A percentile compares a stretch with the other conserved stretches of the same genome.
These are phyloP conservation scores for Kazachstania africana DNA, from an alignment of 805 yeast species.

Conservation along the genomic window DNA sequence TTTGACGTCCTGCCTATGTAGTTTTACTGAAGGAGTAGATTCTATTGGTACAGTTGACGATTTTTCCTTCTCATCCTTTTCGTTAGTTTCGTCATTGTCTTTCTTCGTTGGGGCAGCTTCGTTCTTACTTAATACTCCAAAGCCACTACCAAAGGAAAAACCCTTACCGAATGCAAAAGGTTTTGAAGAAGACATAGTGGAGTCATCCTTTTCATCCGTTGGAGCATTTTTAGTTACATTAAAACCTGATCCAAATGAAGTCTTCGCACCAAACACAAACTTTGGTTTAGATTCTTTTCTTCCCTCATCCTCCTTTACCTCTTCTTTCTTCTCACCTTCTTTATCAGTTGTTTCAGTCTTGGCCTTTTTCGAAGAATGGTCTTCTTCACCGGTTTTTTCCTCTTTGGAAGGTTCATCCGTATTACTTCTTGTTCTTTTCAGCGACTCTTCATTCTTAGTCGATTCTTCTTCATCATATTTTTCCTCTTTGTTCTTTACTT, in stretches of 20 bases:
- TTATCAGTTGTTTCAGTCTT: neutral
- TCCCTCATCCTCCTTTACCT: constrained; percentile 1
- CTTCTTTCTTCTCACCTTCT: neutral
- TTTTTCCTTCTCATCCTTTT: constrained; percentile 2
- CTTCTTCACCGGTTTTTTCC: neutral
- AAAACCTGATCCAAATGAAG: constrained; percentile 36
- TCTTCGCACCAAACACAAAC: constrained; percentile 45
- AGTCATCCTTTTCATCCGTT: constrained; percentile 2
- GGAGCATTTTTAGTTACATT: constrained; percentile 11
- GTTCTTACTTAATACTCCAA: constrained; percentile 16
- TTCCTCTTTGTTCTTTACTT: neutral
- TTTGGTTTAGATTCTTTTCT: constrained; percentile 26
- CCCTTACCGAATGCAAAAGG: constrained; percentile 34
- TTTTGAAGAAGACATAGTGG: constrained; percentile 6
- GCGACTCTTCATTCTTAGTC: neutral
- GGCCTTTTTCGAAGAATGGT: neutral
- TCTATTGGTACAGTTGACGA: constrained; percentile 11
- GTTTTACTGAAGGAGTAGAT: constrained; percentile 30
- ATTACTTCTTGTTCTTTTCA: constrained; percentile 8
- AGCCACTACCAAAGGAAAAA: constrained; percentile 31
- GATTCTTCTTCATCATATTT: neutral
- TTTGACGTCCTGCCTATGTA: constrained; percentile 45
- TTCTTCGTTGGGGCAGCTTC: constrained; percentile 4
- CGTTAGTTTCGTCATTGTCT: constrained; percentile 6
- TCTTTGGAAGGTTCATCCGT: too few relatives aligned